A percentile compares a stretch with the other conserved stretches of the same genome.
Conservation (phyloP, 345 rosid species). For the Turnera subulata region DNA sequence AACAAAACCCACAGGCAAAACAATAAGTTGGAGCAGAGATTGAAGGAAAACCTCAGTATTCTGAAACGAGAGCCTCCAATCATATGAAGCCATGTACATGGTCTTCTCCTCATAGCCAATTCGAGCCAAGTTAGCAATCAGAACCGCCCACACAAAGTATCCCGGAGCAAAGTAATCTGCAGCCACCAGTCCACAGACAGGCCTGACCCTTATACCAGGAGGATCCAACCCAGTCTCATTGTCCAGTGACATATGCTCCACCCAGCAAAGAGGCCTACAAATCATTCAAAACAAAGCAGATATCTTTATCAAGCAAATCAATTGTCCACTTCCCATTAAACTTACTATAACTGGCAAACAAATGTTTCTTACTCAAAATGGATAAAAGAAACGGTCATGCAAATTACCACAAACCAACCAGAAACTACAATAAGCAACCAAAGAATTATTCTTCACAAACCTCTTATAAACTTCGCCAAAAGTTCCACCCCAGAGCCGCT, state of each 20-base stretch:
- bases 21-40: not conserved
- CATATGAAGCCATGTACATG: conserved; percentile 97
- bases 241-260: conserved; percentile 92
- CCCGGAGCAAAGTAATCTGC: conserved; percentile 98
- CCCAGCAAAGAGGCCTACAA: conserved; percentile 90
- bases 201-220: conserved; percentile 66
- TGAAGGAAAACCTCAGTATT: conserved; percentile 70
- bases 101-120: conserved; percentile 95
- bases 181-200: conserved; percentile 93
- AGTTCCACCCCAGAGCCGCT: conserved; percentile 98
- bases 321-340: no score
- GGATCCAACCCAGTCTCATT: conserved; percentile 97
- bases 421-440: conserved; percentile 2
- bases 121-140: conserved; percentile 89
- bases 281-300: not conserved
- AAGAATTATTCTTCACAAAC: conserved; percentile 27
- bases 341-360: no score
- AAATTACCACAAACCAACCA: not conserved
- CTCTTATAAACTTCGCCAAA: conserved; percentile 95
- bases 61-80: conserved; percentile 94
- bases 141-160: conserved; percentile 95
- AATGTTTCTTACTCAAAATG: not conserved
- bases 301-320: no score
- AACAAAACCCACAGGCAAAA: conserved; percentile 2
- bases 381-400: conserved; percentile 7